Conservation (phyloP, 768 basidiomycete genomes). For the Termitomyces sp. region DNA sequence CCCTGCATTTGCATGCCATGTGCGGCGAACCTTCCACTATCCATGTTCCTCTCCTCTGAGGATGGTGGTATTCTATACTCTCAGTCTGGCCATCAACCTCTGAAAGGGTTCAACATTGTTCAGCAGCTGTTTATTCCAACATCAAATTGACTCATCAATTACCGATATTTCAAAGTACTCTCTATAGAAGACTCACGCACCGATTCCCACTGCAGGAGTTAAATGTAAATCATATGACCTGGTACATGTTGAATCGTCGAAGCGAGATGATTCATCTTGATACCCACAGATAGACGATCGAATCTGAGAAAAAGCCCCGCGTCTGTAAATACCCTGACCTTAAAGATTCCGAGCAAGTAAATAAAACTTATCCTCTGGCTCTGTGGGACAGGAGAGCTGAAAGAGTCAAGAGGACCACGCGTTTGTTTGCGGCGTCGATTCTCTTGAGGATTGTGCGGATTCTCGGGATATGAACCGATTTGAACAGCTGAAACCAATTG, state of each 20-base stretch:
- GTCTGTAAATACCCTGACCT: too few relatives aligned
- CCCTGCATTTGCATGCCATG: slow-evolving; percentile 22
- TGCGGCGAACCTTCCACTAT: slow-evolving; percentile 10
- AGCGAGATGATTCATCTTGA: background rate
- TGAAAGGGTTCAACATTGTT: background rate
- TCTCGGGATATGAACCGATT: slow-evolving; percentile 4
- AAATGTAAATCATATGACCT: background rate
- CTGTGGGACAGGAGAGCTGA: slow-evolving; percentile 2
- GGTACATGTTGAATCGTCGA: background rate
- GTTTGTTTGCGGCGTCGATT: background rate
- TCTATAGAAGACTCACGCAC: background rate
- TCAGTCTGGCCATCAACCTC: background rate
- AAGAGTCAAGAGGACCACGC: slow-evolving; percentile 1
- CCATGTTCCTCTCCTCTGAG: background rate
- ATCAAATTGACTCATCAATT: background rate
- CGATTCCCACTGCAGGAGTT: background rate
- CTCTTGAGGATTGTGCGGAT: background rate
- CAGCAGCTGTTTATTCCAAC: background rate
- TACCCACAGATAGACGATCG: background rate
- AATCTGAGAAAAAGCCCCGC: background rate
- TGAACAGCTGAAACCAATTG: background rate
- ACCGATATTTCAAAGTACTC: background rate
- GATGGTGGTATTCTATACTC: background rate
- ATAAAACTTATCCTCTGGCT: background rate
- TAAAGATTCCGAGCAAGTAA: background rate